Base-by-base conservation (phyloP, 2,329 filamentous ascomycete genomes). In the Zymoseptoria crescenta region DNA sequence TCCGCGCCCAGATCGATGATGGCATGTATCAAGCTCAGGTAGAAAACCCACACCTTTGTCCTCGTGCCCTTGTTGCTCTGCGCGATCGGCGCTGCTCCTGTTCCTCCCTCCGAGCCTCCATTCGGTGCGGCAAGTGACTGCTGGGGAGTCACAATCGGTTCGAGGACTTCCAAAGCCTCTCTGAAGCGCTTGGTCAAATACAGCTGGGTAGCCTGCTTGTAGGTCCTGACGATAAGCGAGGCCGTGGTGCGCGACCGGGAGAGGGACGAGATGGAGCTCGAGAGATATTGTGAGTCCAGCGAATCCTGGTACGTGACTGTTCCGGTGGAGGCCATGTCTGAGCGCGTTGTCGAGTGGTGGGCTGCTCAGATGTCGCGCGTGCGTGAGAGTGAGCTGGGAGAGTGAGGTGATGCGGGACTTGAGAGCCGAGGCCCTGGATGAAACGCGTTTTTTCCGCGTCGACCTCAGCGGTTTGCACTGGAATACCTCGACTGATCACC, bases 31-130 rank as follows among this genome's bases (percentile, higher is more conserved):
- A 96, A 87, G 19, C 92, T 96, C 65, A 97, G 82, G 73, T 97
- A 99, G 69, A 99, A 81, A 74, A 91, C 96, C 94, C 94, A 99
- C 64, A 97, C 88, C 75, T 97, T 99, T 74, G 96, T 88, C 65
- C 92, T 82, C 59, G 90, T 94, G 30, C 87, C 88, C 65, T 88
- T 85, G 49, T 89, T 92, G 56, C 91, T 91, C 63, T 82, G 84
- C 56, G 89, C 87, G 56, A 96, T 85, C 4, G 91, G 90, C 28
- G 91, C 87, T 77, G 68, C 59, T 21, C 56, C 58, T 66, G 45
- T 74, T 69, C 29, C 72, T 71, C 35, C 66, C 74, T 70, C 67
- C 48, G 41, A 55, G 45, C 24, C 51, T 50, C 28, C 58, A 35
- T 58, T 58, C 10, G 49, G 24, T 24, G 24, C 24, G 24, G 24